Evolutionary conservation across 2,329 filamentous ascomycete genomes (phyloP).

Genomic region (Calonectria hawksworthii): DNA sequence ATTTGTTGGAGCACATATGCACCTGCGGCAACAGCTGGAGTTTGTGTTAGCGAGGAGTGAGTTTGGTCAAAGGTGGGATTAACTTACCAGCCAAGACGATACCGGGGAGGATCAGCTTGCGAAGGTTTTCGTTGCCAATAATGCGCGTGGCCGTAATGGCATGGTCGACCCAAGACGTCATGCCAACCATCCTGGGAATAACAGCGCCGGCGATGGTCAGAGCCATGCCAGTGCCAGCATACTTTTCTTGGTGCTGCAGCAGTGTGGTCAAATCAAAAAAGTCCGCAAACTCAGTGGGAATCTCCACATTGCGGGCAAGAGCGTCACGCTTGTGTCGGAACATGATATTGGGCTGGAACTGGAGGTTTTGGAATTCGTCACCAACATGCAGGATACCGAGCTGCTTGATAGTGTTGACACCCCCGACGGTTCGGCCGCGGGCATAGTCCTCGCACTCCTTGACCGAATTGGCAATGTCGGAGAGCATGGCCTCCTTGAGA

Average conservation of each 20-base stretch:
- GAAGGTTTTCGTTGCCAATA: slow-evolving; percentile 84
- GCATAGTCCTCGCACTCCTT: slow-evolving; percentile 87
- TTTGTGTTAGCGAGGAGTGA: slow-evolving; percentile 34
- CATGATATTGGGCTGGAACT: slow-evolving; percentile 94
- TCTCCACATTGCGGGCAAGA: slow-evolving; percentile 86
- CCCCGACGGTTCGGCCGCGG: slow-evolving; percentile 80
- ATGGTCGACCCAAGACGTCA: slow-evolving; percentile 91
- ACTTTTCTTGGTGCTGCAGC: slow-evolving; percentile 92
- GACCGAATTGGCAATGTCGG: slow-evolving; percentile 86
- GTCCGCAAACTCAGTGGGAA: slow-evolving; percentile 90
- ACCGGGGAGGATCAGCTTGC: slow-evolving; percentile 84
- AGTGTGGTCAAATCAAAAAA: slow-evolving; percentile 91
- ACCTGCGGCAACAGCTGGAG: slow-evolving; percentile 77
- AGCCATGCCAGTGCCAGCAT: slow-evolving; percentile 94
- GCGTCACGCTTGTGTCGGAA: slow-evolving; percentile 87
- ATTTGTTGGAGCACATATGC: slow-evolving; percentile 90
- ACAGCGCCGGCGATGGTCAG: slow-evolving; percentile 91
- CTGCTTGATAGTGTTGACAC: slow-evolving; percentile 90
- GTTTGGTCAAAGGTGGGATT: not conserved
- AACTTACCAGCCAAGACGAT: slow-evolving; percentile 82
- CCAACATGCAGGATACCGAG: slow-evolving; percentile 91
- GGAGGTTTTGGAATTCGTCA: slow-evolving; percentile 86
- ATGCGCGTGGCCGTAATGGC: slow-evolving; percentile 85
- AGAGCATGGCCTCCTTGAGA: slow-evolving; percentile 90
- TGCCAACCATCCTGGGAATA: slow-evolving; percentile 84